Evolutionary conservation across 1,139 yeast genomes (phyloP).

Genomic region (Torulaspora globosa): DNA sequence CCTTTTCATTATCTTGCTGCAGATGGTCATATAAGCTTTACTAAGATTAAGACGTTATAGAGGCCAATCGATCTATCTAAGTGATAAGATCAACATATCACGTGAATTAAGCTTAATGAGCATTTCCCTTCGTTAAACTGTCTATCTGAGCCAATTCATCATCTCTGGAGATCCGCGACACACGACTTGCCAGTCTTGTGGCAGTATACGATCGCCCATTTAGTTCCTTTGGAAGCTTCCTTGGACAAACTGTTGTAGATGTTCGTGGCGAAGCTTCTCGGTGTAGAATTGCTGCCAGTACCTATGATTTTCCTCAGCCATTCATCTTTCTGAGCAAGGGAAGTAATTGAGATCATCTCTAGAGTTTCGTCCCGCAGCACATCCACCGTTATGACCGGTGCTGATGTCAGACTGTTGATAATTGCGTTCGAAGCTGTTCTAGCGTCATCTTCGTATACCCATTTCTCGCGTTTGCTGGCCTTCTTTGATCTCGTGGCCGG

Average conservation of each 20-base stretch:
- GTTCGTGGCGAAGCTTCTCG: conserved; percentile 70
- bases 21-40: not conserved
- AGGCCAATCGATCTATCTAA: not conserved
- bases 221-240: conserved; percentile 66
- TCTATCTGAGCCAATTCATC: conserved; percentile 1
- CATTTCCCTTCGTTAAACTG: not conserved
- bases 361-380: conserved; percentile 72
- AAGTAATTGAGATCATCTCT: conserved; percentile 74
- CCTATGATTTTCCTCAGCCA: conserved; percentile 79
- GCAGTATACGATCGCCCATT: conserved; percentile 70
- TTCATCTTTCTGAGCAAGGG: conserved; percentile 76
- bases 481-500: conserved; percentile 70
- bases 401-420: conserved; percentile 51
- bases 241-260: conserved; percentile 67
- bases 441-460: conserved; percentile 77
- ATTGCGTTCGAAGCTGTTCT: conserved; percentile 55
- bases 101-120: conserved; percentile 1
- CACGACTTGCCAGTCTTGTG: conserved; percentile 69
- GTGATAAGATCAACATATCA: not conserved
- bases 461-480: conserved; percentile 69
- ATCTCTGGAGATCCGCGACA: conserved; percentile 64
- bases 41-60: not conserved
- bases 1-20: conserved; percentile 5
- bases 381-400: conserved; percentile 75
- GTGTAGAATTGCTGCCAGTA: conserved; percentile 60